Evolutionary conservation across 116 monocot genomes (phyloP).

Genomic region (Trichopus zeylanicus): DNA sequence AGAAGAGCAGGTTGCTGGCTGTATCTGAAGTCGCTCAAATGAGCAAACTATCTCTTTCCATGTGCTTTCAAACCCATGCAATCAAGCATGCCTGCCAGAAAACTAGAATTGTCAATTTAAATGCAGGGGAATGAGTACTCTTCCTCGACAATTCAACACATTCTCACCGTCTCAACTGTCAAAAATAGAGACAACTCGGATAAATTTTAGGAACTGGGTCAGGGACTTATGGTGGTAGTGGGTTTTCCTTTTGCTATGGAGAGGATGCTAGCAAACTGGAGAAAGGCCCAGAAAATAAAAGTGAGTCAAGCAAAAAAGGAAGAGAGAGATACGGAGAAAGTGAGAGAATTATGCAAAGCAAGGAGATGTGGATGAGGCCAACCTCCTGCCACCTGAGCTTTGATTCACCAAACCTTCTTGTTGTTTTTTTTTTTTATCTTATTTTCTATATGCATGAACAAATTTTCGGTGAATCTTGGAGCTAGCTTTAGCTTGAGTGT

Average conservation of each 20-base stretch:
- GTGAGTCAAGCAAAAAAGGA: background rate
- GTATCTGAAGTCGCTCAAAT: too few relatives aligned
- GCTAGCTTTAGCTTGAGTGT: background rate
- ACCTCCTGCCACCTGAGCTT: background rate
- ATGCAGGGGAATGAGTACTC: background rate
- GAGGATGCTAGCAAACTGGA: background rate
- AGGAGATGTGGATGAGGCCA: slow-evolving; percentile 8
- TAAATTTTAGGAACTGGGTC: background rate
- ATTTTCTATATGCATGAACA: slow-evolving; percentile 6
- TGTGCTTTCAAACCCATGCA: background rate
- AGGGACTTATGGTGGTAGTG: background rate
- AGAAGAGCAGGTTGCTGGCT: too few relatives aligned
- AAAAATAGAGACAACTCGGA: background rate
- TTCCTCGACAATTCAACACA: too few relatives aligned
- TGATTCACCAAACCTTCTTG: background rate
- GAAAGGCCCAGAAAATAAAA: too few relatives aligned
- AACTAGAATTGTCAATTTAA: background rate
- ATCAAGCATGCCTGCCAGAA: background rate
- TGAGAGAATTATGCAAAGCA: background rate
- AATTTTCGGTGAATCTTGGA: too few relatives aligned
- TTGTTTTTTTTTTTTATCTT: background rate
- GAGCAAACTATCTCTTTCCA: background rate
- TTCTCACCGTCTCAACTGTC: background rate
- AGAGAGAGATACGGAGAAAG: background rate
- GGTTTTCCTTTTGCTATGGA: background rate